phyloP scores from a whole-genome alignment of 2,329 filamentous ascomycete genomes.

The Neurospora crassa region DNA sequence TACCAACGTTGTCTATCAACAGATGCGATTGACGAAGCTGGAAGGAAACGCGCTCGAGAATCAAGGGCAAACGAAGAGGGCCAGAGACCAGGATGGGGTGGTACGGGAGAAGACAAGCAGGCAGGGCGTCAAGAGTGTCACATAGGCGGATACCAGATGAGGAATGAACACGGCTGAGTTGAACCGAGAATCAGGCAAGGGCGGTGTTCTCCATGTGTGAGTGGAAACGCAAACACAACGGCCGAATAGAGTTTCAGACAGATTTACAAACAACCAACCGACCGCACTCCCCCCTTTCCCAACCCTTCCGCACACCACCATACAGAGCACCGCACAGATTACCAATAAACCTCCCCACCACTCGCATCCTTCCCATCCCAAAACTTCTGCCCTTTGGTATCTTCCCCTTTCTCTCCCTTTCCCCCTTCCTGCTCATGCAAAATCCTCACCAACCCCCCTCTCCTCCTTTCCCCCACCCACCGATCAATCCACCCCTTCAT shows the following conservation, averaged over 20 bases:
- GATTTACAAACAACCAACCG: not conserved
- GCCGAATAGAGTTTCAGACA: not conserved
- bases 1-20: not conserved
- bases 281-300: not conserved
- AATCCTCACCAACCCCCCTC: slow-evolving; percentile 41
- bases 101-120: not conserved
- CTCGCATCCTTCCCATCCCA: slow-evolving; percentile 32
- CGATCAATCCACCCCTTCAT: slow-evolving; percentile 59
- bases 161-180: not conserved
- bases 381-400: slow-evolving; percentile 16
- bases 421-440: slow-evolving; percentile 20
- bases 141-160: not conserved
- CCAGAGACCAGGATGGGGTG: not conserved
- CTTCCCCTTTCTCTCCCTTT: slow-evolving; percentile 14
- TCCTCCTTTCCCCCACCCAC: slow-evolving; percentile 49
- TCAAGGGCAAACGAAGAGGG: not conserved
- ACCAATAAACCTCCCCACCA: slow-evolving; percentile 33
- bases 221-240: not conserved
- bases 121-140: not conserved
- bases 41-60: not conserved
- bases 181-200: slow-evolving; percentile 1
- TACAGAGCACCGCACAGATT: slow-evolving; percentile 1
- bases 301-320: not conserved
- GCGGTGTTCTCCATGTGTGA: not conserved
- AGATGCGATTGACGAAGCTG: not conserved